Conservation (phyloP, 2,329 filamentous ascomycete genomes). For the Fusarium sp. region DNA sequence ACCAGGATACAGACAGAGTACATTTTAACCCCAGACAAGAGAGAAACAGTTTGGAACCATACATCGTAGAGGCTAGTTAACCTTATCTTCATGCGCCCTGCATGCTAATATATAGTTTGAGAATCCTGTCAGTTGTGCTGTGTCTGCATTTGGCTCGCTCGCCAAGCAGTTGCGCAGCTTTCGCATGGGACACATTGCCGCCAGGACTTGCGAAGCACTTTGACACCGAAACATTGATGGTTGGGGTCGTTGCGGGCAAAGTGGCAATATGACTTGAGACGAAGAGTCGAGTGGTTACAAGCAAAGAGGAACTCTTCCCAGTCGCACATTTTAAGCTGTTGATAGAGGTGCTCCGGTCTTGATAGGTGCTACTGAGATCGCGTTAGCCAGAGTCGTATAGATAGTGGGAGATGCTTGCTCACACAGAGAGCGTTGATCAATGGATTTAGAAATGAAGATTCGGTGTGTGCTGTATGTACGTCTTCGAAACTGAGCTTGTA, state of each 20-base stretch:
- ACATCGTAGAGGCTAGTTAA: not conserved
- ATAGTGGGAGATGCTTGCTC: not conserved
- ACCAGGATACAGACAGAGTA: not conserved
- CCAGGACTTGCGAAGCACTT: slow-evolving; percentile 71
- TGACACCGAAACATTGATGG: slow-evolving; percentile 76
- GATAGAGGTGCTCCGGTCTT: not conserved
- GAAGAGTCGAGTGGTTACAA: slow-evolving; percentile 70
- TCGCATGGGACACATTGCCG: slow-evolving; percentile 66
- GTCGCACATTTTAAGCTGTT: slow-evolving; percentile 68
- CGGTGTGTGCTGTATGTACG: not conserved
- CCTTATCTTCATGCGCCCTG: not conserved
- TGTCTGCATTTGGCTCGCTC: slow-evolving; percentile 14
- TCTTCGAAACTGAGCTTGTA: not conserved
- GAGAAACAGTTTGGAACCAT: not conserved
- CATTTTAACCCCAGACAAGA: not conserved
- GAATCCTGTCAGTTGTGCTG: not conserved
- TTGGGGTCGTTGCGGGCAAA: slow-evolving; percentile 77
- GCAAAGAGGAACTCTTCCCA: slow-evolving; percentile 75
- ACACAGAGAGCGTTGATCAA: not conserved
- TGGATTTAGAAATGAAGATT: not conserved
- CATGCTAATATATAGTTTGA: not conserved
- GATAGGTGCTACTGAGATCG: not conserved
- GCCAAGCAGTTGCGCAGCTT: slow-evolving; percentile 51
- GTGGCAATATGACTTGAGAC: slow-evolving; percentile 77
- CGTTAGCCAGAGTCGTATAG: not conserved